These are phyloP conservation scores for Diddensiella caesifluorescens DNA, from an alignment of 805 yeast species.

Conservation along the genomic window DNA sequence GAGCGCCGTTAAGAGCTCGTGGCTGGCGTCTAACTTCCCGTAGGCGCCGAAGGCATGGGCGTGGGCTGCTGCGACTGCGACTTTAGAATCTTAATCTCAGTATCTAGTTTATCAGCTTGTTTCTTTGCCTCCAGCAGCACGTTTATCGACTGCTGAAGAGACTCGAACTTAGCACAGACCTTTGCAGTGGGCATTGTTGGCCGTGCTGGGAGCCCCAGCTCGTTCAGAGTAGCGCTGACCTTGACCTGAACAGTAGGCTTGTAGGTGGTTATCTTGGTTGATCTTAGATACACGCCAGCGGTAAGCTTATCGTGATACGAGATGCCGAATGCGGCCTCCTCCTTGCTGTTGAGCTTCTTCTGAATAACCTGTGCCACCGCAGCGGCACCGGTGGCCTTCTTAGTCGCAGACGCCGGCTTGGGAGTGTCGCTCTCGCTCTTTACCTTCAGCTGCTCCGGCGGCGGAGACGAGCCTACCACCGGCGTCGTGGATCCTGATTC, in stretches of 20 bases:
- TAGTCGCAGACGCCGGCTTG: constrained; percentile 5
- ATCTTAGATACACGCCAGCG: constrained; percentile 80
- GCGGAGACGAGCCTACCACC: constrained; percentile 6
- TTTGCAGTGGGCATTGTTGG: constrained; percentile 85
- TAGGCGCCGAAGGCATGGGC: too few species aligned
- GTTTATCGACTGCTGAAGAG: constrained; percentile 61
- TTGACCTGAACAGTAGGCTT: constrained; percentile 71
- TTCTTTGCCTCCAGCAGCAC: constrained; percentile 76
- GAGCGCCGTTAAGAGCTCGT: too few species aligned
- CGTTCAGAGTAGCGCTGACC: constrained; percentile 59
- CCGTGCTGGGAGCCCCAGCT: constrained; percentile 69
- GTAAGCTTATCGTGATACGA: constrained; percentile 51
- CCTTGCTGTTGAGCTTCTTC: constrained; percentile 61
- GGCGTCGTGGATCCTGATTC: constrained; percentile 14
- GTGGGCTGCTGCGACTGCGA: not conserved
- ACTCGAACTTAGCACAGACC: constrained; percentile 73
- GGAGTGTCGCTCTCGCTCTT: constrained; percentile 6
- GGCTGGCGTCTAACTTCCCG: too few species aligned
- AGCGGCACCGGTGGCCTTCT: constrained; percentile 20
- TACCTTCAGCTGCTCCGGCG: constrained; percentile 2
- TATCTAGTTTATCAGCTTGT: constrained; percentile 80
- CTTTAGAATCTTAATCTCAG: constrained; percentile 51
- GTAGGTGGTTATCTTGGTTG: constrained; percentile 68
- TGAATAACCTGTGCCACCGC: constrained; percentile 33
- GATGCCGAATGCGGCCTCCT: constrained; percentile 81